Base-by-base conservation (phyloP, 75 land plant genomes). In the Azolla pinnata region DNA sequence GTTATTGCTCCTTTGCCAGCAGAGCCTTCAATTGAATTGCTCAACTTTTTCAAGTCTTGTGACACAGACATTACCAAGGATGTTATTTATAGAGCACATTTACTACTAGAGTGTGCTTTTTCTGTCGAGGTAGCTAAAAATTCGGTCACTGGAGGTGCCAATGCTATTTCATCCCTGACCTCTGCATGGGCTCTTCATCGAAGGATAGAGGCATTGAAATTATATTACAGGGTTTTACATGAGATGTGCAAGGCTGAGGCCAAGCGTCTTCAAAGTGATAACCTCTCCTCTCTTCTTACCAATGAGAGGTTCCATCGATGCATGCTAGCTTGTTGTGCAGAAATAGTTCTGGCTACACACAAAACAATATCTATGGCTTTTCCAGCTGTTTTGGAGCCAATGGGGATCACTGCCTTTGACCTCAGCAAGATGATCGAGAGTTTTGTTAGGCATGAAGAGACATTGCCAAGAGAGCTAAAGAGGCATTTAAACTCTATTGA, bases 301-400 rank as follows among this genome's bases (percentile, higher is more conserved):
- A 75, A 69, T 59, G 67, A 75, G 25, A 64, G 74, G 20, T 74
- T 69, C 32, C 73, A 69, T 51, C 30, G 73, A 29, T 75, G 77
- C 56, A 70, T 75, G 77, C 64, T 75, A 17, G 74, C 74, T 19
- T 75, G 73, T 67, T 75, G 62, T 19, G 77, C 57, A 5, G 74
- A 75, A 56, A 30, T 69, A 31, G 77, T 69, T 21, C 61, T 75
- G 29, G 67, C 67, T 23, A 58, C 74, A 10, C 67, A 75, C 46
- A 70, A 71, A 50, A 75, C 74, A 4, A 74, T 75, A 30, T 73
- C 67, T 2, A 58, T 75, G 74, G 38, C 67, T 21, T 75, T 75
- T 47, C 77, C 73, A 27, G 75, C 77, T 38, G 74, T 70, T 64
- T 44, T 75, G 26, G 74, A 64, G 47, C 61, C 61, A 28, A 59